Base-by-base conservation (phyloP, 805 yeast species). In the Wickerhamiella lipophila region DNA sequence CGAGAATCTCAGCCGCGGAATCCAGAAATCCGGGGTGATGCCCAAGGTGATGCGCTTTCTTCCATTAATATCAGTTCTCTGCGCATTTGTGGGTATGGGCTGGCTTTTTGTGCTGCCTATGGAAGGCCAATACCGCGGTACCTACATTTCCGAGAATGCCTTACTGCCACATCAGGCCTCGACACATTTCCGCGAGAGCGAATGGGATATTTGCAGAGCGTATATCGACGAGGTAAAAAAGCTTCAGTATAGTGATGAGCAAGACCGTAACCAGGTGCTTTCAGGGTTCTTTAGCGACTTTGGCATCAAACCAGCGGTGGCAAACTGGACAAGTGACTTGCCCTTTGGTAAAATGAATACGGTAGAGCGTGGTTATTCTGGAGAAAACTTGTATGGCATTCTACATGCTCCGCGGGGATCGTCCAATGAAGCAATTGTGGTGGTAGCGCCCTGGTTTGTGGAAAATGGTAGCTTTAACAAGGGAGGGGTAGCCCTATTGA, bases 121-220 rank as follows among this genome's bases (percentile, higher is more conserved):
- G 56, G 82, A 82, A 15, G 97, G 96, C 18, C 85, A 84, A 60
- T 85, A 69, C 62, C 70, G 96, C 49, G 66, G 71, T 53, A 86
- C 96, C 1, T 92, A 92, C 63, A 82, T 88, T 11, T 82, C 94
- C 6, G 99, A 92, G 61, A 92, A 92, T 65, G 99, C 99, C 27
- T 69, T 92, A 62, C 79, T 92, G 84, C 96, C 99, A 6, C 88
- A 94, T 0, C 97, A 92, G 63, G 97, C 92, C 2, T 80, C 81
- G 56, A 79, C 94, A 21, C 87, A 86, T 61, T 92, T 84, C 63
- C 73, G 96, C 49, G 97, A 89, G 60, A 77, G 86, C 36, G 97
- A 92, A 62, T 92, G 97, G 96, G 85, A 88, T 58, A 69, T 83
- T 49, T 76, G 86, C 27, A 70, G 97, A 50, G 98, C 96, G 0